Percentiles rank a stretch among this genome's conserved stretches.
Evolutionary conservation across 2,329 filamentous ascomycete genomes (phyloP).

Genomic region (Stachybotrys echinatus): DNA sequence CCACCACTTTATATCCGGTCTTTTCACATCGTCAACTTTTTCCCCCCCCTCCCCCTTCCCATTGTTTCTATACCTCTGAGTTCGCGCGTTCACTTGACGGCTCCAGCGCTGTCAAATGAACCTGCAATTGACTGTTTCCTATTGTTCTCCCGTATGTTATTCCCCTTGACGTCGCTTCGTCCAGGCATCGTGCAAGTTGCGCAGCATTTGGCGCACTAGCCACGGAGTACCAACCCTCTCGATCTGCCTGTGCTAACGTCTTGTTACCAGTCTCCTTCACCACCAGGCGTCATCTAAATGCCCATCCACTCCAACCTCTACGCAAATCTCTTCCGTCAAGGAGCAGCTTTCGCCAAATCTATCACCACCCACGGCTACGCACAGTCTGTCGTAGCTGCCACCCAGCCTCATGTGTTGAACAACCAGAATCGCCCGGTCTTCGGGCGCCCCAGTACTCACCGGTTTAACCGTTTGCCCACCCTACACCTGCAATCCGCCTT

Average conservation of each 20-base stretch:
- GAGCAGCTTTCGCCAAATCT: constrained; percentile 78
- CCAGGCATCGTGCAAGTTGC: neutral
- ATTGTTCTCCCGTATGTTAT: constrained; percentile 57
- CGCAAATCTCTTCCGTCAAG: constrained; percentile 88
- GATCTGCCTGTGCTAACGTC: constrained; percentile 15
- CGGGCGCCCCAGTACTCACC: constrained; percentile 50
- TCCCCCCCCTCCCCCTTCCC: constrained; percentile 6
- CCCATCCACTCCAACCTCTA: constrained; percentile 65
- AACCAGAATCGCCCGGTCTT: constrained; percentile 63
- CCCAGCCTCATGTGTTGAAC: constrained; percentile 70
- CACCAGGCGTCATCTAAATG: constrained; percentile 81
- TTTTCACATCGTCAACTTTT: constrained; percentile 10
- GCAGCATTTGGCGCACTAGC: neutral
- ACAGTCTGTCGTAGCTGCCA: constrained; percentile 93
- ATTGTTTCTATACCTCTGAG: constrained; percentile 15
- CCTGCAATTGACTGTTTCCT: constrained; percentile 72
- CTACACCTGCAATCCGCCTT: constrained; percentile 73
- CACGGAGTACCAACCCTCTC: too few species aligned
- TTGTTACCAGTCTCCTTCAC: constrained; percentile 44
- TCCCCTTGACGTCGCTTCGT: constrained; percentile 4
- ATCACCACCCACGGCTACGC: constrained; percentile 97
- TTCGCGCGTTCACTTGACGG: constrained; percentile 90
- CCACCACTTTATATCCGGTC: constrained; percentile 9
- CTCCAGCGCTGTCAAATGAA: constrained; percentile 91
- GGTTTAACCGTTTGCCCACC: constrained; percentile 47